Percentiles rank a stretch among this genome's conserved stretches.
These are phyloP conservation scores for Tuber indicum DNA, from an alignment of 495 filamentous ascomycete species.

Conservation along the genomic window DNA sequence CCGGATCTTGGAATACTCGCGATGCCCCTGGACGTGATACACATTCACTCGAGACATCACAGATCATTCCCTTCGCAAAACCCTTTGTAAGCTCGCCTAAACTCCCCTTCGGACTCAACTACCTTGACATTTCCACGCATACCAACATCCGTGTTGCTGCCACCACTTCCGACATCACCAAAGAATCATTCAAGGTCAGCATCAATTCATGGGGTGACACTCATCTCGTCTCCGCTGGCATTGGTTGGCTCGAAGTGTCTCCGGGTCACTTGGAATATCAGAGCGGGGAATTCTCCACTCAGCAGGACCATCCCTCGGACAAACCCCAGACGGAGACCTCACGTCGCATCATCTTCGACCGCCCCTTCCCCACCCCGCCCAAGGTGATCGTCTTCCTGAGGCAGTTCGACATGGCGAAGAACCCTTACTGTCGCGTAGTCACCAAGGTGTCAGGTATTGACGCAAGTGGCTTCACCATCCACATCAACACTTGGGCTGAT, in stretches of 20 bases:
- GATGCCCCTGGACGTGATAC: not conserved
- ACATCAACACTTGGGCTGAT: constrained; percentile 25
- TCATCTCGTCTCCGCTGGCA: too few relatives aligned
- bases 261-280: not conserved
- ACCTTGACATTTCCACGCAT: not conserved
- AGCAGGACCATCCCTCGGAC: not conserved
- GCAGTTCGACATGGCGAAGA: not conserved
- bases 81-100: not conserved
- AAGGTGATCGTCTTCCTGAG: constrained; percentile 6
- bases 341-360: not conserved
- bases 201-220: not conserved
- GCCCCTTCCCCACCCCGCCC: not conserved
- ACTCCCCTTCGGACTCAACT: constrained; percentile 13
- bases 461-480: constrained; percentile 21
- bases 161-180: not conserved
- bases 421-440: too few relatives aligned
- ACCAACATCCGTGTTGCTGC: not conserved
- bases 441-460: constrained; percentile 5
- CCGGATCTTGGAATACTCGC: too few relatives aligned
- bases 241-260: constrained; percentile 5
- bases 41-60: not conserved
- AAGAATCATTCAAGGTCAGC: not conserved
- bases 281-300: constrained; percentile 6
- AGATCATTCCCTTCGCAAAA: not conserved
- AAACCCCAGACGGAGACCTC: not conserved